Evolutionary conservation across 345 rosid species (phyloP), one percentile per base, ranked within the genome.

Genomic region (Hypericum perforatum): DNA sequence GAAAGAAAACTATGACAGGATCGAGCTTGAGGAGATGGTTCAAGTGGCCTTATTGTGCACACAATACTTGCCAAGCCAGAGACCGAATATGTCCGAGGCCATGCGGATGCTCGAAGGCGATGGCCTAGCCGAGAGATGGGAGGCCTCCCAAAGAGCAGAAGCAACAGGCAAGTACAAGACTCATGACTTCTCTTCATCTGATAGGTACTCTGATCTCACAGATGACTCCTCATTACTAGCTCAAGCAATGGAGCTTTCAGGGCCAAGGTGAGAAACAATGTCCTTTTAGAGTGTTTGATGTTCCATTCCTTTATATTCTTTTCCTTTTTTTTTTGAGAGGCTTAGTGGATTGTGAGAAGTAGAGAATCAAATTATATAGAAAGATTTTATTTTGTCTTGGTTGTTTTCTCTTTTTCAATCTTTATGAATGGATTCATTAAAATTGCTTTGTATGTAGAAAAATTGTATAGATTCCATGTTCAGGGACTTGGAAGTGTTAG

Each of bases 61-160:
- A 14, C 98, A 91, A 59, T 78, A 81, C 70, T 74, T 87, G 59
- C 98, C 98, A 10, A 84, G 77, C 48, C 82, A 85, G 11, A 81
- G 98, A 61, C 98, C 98, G 0, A 87, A 82, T 63, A 91, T 87
- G 96, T 91, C 94, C 0, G 98, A 91, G 72, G 98, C 87, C 47
- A 95, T 91, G 39, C 71, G 96, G 57, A 91, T 91, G 98, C 95
- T 91, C 0, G 98, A 91, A 80, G 98, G 98, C 11, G 98, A 91
- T 49, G 98, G 98, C 0, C 80, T 91, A 1, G 98, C 90, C 6
- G 98, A 91, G 62, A 86, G 76, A 75, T 91, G 98, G 98, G 98
- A 91, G 77, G 98, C 94, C 64, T 81, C 98, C 51, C 98, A 87
- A 52, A 80, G 68, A 67, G 77, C 70, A 39, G 98, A 91, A 43